Base-by-base conservation (phyloP, 176 grass and related monocot species). In the Musa itinerans region DNA sequence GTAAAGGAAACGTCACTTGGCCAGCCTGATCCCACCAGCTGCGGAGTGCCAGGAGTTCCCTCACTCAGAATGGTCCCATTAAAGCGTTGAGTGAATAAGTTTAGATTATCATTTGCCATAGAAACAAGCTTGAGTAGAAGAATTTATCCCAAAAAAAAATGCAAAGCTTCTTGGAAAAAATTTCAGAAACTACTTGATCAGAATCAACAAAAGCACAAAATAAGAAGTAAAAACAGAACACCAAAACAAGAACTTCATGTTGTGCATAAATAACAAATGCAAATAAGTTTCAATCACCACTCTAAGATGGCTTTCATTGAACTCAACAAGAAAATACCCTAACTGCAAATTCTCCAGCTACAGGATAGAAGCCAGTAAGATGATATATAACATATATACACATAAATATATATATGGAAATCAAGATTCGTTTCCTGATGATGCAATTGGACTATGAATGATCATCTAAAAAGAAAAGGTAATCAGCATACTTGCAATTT, bases 401-500 rank as follows among this genome's bases (percentile, higher is more conserved):
- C 26, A 27, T 27, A 27, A 27, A 2, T 53, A 53, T 65, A 77
- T 11, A 29, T 51, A 65, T 13, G 11, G 50, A 54, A 50, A 11
- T 10, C 15, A 17, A 66, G 2, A 54, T 25, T 10, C 10, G 2
- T 43, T 73, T n/a, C 23, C 1, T 51, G 21, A 77, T 66, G 0
- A 77, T 65, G 48, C 13, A 64, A 77, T 16, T 56, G 52, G 10
- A 48, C 3, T 27, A 55, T 4, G 53, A 66, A 63, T 17, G 8
- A 63, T 49, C 59, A 19, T 19, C 19, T 49, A 54, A 76, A 76
- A 20, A 10, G 17, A 53, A 86, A 65, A 12, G 17, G 29, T 65
- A 62, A 29, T 27, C 62, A 77, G 16, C 71, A 68, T 83, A 87
- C 85, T 87, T 87, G 85, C 85, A 83, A 68, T 87, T 87, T 71